A percentile compares a stretch with the other conserved stretches of the same genome.
These are phyloP conservation scores for Helminthosporium solani DNA, from an alignment of 2,329 filamentous ascomycete species.

Conservation along the genomic window DNA sequence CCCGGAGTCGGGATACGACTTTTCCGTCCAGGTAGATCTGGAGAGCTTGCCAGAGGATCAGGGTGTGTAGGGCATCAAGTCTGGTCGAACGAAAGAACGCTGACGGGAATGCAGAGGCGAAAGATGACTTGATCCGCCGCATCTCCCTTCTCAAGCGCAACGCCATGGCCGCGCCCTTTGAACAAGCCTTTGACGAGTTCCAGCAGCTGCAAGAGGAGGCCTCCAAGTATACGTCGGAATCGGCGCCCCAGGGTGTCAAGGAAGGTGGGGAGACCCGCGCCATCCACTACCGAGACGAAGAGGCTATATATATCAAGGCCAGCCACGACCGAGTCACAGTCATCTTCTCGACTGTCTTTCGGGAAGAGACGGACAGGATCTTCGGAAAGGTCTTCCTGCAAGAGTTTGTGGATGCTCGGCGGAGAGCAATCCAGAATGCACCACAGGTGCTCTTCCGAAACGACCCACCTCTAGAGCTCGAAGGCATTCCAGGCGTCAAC, in stretches of 20 bases:
- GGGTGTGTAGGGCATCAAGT: constrained; percentile 49
- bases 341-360: constrained; percentile 97
- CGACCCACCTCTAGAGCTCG: constrained; percentile 88
- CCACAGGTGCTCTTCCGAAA: constrained; percentile 96
- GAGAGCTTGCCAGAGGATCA: constrained; percentile 81
- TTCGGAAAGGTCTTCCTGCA: constrained; percentile 98
- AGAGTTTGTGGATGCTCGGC: constrained; percentile 95
- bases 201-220: constrained; percentile 83
- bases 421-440: constrained; percentile 95
- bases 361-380: constrained; percentile 94
- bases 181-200: constrained; percentile 93
- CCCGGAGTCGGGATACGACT: constrained; percentile 91
- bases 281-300: constrained; percentile 97
- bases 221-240: constrained; percentile 88
- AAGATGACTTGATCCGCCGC: constrained; percentile 81
- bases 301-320: constrained; percentile 98
- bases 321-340: constrained; percentile 96
- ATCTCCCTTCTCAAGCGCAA: constrained; percentile 95
- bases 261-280: constrained; percentile 93
- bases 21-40: constrained; percentile 87
- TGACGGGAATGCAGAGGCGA: constrained; percentile 62
- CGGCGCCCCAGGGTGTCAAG: constrained; percentile 83
- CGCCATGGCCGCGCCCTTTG: constrained; percentile 97
- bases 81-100: constrained; percentile 4
- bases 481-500: constrained; percentile 80